Evolutionary conservation across 345 rosid genomes (phyloP).

Genomic region (Cardamine chenopodiifolia): DNA sequence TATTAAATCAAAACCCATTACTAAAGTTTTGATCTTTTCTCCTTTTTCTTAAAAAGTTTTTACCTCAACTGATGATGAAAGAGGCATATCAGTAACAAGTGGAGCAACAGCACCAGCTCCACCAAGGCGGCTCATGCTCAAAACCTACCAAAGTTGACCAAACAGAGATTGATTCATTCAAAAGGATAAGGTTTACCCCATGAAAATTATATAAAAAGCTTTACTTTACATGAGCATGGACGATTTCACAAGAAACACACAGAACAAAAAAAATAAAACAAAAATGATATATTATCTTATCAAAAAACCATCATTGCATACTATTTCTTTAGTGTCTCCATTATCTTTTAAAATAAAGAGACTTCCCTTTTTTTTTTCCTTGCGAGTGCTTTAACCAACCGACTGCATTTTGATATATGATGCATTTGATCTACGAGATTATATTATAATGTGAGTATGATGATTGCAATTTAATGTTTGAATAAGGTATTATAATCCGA

Average conservation of each 20-base stretch:
- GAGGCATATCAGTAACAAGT: slow-evolving; percentile 91
- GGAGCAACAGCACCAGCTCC: slow-evolving; percentile 99
- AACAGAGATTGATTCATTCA: slow-evolving; percentile 20
- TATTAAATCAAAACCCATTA: slow-evolving; percentile 8
- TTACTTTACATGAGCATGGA: slow-evolving; percentile 37
- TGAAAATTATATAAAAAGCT: slow-evolving; percentile 3
- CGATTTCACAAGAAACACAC: slow-evolving; percentile 24
- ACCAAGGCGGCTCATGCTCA: slow-evolving; percentile 99
- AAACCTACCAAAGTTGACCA: slow-evolving; percentile 67
- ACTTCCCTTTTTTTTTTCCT: slow-evolving; percentile 15
- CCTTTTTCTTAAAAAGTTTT: neutral
- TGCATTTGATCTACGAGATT: slow-evolving; percentile 13
- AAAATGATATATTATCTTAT: slow-evolving; percentile 13
- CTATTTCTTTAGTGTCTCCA: slow-evolving; percentile 38
- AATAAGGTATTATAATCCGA: slow-evolving; percentile 24
- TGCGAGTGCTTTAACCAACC: slow-evolving; percentile 43
- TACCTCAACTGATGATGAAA: slow-evolving; percentile 89
- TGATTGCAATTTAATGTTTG: slow-evolving; percentile 20
- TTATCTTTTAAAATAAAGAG: slow-evolving; percentile 36
- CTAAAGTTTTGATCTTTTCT: slow-evolving; percentile 23
- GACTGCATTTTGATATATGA: slow-evolving; percentile 36
- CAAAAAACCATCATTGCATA: slow-evolving; percentile 39
- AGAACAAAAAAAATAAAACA: neutral
- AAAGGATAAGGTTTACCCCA: slow-evolving; percentile 36
- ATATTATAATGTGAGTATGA: slow-evolving; percentile 32